Evolutionary conservation across 2,329 filamentous ascomycete genomes (phyloP).

Genomic region (Trichophyton rubrum): DNA sequence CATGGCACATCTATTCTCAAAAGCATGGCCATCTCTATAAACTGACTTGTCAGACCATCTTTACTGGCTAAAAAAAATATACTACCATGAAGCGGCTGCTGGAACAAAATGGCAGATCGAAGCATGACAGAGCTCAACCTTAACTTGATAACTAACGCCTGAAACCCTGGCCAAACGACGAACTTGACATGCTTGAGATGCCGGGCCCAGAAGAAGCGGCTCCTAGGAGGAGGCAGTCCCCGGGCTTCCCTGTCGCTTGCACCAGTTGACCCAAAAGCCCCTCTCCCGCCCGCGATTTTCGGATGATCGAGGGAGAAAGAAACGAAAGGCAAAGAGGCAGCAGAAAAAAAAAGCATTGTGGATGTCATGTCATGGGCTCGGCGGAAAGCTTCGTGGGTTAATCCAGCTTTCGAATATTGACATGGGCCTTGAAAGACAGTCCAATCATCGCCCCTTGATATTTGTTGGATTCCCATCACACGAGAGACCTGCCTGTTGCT

Average conservation of each 20-base stretch:
- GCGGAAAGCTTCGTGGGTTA: conserved; percentile 1
- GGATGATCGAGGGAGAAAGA: not conserved
- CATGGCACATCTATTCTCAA: not conserved
- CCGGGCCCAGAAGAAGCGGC: not conserved
- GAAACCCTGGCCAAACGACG: not conserved
- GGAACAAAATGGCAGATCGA: not conserved
- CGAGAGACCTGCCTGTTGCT: not conserved
- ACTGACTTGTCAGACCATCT: too few relatives aligned
- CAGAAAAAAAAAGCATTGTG: not conserved
- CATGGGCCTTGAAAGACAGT: not conserved
- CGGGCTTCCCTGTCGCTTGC: not conserved
- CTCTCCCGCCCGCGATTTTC: not conserved
- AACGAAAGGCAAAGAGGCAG: too few relatives aligned
- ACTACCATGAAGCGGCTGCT: not conserved
- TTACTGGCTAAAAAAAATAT: too few relatives aligned
- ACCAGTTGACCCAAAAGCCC: not conserved
- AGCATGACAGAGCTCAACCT: not conserved
- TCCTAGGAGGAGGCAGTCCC: not conserved
- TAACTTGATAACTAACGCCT: not conserved
- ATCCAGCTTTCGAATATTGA: not conserved
- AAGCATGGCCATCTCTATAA: too few relatives aligned
- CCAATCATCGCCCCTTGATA: not conserved
- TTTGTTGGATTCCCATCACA: conserved; percentile 1
- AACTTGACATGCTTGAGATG: not conserved
- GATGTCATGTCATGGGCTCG: not conserved